Base-by-base conservation (phyloP, 2,329 filamentous ascomycete species). In the Coleophoma crateriformis region DNA sequence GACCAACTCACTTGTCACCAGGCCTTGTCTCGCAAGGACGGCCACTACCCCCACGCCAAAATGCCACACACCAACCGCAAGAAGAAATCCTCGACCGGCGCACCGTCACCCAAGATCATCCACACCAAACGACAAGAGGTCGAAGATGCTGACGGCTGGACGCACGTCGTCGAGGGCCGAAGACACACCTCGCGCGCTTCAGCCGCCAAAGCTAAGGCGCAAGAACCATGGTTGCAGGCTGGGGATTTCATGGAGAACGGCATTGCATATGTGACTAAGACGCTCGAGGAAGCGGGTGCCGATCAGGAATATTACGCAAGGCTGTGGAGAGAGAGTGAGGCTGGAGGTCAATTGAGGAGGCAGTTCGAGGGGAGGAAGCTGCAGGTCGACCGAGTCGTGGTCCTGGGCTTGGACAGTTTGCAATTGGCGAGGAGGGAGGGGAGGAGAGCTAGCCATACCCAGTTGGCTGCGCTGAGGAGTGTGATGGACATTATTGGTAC, bases 61-160 rank as follows among this genome's bases (percentile, higher is more conserved):
- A 62, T 61, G 58, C 55, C 58, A 17, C 59, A 61, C 38, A 61
- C 55, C 10, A 61, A 60, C 48, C 57, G 59, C 19, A 60, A 60
- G 43, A 60, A 60, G 46, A 44, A 33, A 15, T 20, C 47, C 13
- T 40, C 34, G 10, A 47, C 33, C 4, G 20, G 19, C n/a, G 19
- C 34, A 34, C 43, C 45, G 33, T 50, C 46, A 42, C 45, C 49
- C 2, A 49, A 50, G 17, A 46, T 59, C n/a, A 50, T 57, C 8
- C 60, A 59, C 34, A 64, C 56, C 5, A 65, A 64, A 45, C 48
- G 64, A 33, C 57, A 53, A 37, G 53, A 65, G 33, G 46, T 66
- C 4, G 53, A 59, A 13, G 64, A 63, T 49, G 52, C 50, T 1
- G 60, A 66, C 37, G 64, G 64, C n/a, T 67, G 64, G 64, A 61